Evolutionary conservation across 2,329 filamentous ascomycete genomes (phyloP), one percentile per base, ranked within the genome.

Genomic region (Beauveria varroae): DNA sequence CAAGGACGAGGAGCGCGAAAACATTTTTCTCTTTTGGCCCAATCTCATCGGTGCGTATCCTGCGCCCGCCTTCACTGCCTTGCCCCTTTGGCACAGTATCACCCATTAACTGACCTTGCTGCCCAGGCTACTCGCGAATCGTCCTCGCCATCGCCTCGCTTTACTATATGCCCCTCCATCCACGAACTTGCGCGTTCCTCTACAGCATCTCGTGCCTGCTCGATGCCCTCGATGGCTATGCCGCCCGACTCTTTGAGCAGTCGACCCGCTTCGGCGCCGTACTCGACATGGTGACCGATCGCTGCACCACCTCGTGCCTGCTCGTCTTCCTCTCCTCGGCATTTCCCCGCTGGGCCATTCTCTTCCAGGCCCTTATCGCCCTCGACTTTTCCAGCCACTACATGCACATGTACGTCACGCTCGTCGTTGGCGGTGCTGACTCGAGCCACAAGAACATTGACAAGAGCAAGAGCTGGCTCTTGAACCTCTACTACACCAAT

Each of bases 151-250:
- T 97, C 69, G 91, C 90, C 53, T 97, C 95, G 30, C 86, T 99
- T 67, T 96, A 98, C 80, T 99, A 97, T 80, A 99, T 99, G 95
- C 93, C 95, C 57, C 85, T 98, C 59, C 95, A 99, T 75, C 93
- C 93, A n/a, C 89, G 93, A 69, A 96, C 93, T 43, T 98, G 93
- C 78, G 93, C 90, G 63, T 75, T 93, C 55, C 85, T 96, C 60
- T 99, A 99, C 81, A 93, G 88, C 72, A 79, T 99, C 63, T 98
- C 93, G 28, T 98, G 95, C 74, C 84, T 98, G 50, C 88, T 99
- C 66, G 95, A 99, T 73, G 95, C 93, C 51, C 84, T 98, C 65
- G 95, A 99, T 73, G 95, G 95, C 68, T 89, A 93, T 69, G 93
- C 93, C n/a, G 95, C 95, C 62, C 69, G 76, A 34, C 63, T 70